These are phyloP conservation scores for Torrubiella hemipterigena DNA, from an alignment of 2,329 filamentous ascomycete species.

Conservation along the genomic window DNA sequence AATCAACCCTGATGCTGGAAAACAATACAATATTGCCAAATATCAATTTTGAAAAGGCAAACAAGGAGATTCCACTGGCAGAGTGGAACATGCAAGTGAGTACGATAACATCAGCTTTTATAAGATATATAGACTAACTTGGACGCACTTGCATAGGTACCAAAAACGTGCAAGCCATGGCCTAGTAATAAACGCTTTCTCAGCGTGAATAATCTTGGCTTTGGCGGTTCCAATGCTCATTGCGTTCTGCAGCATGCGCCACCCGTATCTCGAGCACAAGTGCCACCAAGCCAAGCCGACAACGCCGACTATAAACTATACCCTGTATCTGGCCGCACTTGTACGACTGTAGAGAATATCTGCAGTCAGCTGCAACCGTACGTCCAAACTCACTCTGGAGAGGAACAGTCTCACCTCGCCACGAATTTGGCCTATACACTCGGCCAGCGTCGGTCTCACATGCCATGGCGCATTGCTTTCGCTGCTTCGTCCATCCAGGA, in stretches of 20 bases:
- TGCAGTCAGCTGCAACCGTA: constrained; percentile 24
- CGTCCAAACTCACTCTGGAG: not conserved
- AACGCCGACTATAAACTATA: constrained; percentile 9
- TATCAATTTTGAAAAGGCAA: constrained; percentile 34
- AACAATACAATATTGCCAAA: constrained; percentile 39
- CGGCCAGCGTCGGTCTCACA: constrained; percentile 27
- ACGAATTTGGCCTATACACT: constrained; percentile 36
- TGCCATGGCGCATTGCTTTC: constrained; percentile 29
- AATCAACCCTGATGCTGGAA: constrained; percentile 35
- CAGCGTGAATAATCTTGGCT: constrained; percentile 46
- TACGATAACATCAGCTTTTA: constrained; percentile 21
- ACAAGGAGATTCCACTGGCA: constrained; percentile 34
- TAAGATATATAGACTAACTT: too few relatives aligned
- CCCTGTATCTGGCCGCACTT: too few relatives aligned
- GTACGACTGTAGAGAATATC: too few relatives aligned
- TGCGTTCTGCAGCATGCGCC: not conserved
- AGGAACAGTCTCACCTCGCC: constrained; percentile 17
- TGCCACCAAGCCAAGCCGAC: too few relatives aligned
- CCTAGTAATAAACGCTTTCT: constrained; percentile 32
- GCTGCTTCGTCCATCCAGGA: constrained; percentile 22
- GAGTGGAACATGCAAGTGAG: constrained; percentile 35
- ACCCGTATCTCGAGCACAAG: too few relatives aligned
- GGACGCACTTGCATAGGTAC: too few relatives aligned
- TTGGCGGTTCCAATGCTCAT: constrained; percentile 45
- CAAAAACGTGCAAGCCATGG: constrained; percentile 25